Conservation (phyloP, 2,329 filamentous ascomycete species). For the Davidsoniella eucalypti region DNA sequence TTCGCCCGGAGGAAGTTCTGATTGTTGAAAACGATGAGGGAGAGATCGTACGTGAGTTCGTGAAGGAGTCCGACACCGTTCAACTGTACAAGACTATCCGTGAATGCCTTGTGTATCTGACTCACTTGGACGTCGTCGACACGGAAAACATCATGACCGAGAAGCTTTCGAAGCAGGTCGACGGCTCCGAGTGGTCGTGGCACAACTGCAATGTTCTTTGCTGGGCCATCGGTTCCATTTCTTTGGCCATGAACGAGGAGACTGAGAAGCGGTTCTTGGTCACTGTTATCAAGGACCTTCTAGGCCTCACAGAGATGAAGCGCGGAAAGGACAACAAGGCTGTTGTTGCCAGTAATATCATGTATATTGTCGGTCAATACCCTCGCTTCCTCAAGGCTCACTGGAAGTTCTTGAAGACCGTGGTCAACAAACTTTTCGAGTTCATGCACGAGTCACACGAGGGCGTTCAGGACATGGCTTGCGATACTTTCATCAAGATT, state of each 20-base stretch:
- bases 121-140: slow-evolving; percentile 91
- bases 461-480: slow-evolving; percentile 98
- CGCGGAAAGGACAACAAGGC: slow-evolving; percentile 99
- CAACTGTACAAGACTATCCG: slow-evolving; percentile 98
- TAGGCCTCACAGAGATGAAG: slow-evolving; percentile 97
- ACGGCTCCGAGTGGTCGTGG: slow-evolving; percentile 96
- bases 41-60: slow-evolving; percentile 96
- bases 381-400: slow-evolving; percentile 96
- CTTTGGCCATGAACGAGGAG: slow-evolving; percentile 97
- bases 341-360: slow-evolving; percentile 97
- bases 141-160: slow-evolving; percentile 99
- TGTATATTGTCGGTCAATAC: slow-evolving; percentile 99
- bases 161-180: slow-evolving; percentile 87
- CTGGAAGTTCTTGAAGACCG: slow-evolving; percentile 99
- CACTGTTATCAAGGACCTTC: slow-evolving; percentile 94
- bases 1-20: slow-evolving; percentile 88
- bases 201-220: slow-evolving; percentile 98
- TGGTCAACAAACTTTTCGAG: slow-evolving; percentile 98
- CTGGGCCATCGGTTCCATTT: slow-evolving; percentile 98
- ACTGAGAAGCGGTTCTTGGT: slow-evolving; percentile 97
- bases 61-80: slow-evolving; percentile 98
- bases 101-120: slow-evolving; percentile 92
- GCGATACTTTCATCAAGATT: slow-evolving; percentile 99
- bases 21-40: slow-evolving; percentile 99
- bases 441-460: slow-evolving; percentile 99